Conservation (phyloP, 768 basidiomycete species). For the Rhizopogon sp. region DNA sequence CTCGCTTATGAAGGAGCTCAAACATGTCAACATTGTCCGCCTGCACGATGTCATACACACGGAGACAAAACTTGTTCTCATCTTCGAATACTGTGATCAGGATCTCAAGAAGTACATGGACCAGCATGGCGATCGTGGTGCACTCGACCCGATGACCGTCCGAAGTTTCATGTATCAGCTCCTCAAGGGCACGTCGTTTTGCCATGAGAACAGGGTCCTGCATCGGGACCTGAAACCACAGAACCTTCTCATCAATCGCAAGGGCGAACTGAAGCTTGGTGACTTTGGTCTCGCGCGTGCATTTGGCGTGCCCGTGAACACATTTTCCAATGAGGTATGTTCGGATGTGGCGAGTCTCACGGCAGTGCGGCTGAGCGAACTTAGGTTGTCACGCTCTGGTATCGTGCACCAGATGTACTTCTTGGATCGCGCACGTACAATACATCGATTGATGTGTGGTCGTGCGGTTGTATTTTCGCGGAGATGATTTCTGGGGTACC, state of each 20-base stretch:
- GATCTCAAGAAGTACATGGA: constrained; percentile 99
- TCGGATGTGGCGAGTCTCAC: background rate
- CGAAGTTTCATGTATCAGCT: constrained; percentile 98
- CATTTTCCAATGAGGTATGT: constrained; percentile 91
- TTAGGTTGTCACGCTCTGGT: constrained; percentile 97
- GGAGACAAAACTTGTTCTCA: constrained; percentile 94
- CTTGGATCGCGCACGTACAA: constrained; percentile 96
- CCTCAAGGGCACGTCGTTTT: constrained; percentile 95
- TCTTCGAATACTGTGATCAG: constrained; percentile 98
- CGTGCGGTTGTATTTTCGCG: constrained; percentile 97
- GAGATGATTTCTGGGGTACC: constrained; percentile 99
- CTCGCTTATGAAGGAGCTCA: constrained; percentile 98
- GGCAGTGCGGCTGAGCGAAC: constrained; percentile 5
- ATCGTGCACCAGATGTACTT: constrained; percentile 95
- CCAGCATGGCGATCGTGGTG: constrained; percentile 92
- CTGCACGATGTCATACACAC: constrained; percentile 99
- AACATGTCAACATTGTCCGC: constrained; percentile 97
- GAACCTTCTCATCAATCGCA: constrained; percentile 94
- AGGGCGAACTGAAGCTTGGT: constrained; percentile 94
- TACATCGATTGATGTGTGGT: constrained; percentile 99
- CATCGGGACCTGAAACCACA: constrained; percentile 98
- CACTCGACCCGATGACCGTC: constrained; percentile 82
- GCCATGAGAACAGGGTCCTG: constrained; percentile 96
- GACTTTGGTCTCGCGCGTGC: constrained; percentile 98
- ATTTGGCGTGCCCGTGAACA: constrained; percentile 98